Evolutionary conservation across 169 alveolate genomes (phyloP).

Genomic region (Plasmodium knowlesi): DNA sequence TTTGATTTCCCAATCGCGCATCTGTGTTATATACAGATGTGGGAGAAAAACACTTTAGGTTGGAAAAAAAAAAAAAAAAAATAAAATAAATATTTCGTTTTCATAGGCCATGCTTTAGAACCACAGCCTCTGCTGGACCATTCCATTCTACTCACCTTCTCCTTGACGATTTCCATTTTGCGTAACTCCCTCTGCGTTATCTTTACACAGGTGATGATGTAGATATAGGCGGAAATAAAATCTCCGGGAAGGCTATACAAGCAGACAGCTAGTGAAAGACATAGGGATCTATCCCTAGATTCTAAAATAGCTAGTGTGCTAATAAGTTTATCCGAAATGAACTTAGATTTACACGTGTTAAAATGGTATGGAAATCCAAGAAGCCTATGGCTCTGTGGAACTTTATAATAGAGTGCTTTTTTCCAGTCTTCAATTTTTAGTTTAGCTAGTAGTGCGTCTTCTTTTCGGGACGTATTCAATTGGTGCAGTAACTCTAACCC

Average conservation of each 20-base stretch:
- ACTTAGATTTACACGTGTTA: slow-evolving; percentile 52
- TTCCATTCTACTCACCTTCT: slow-evolving; percentile 13
- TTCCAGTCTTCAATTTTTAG: slow-evolving; percentile 88
- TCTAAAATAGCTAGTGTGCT: slow-evolving; percentile 64
- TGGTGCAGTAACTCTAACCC: slow-evolving; percentile 85
- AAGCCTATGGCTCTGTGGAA: slow-evolving; percentile 85
- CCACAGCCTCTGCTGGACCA: background rate
- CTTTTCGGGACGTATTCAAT: slow-evolving; percentile 82
- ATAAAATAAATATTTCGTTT: no score
- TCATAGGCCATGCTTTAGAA: background rate
- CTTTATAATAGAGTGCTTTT: slow-evolving; percentile 81
- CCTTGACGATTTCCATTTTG: slow-evolving; percentile 33
- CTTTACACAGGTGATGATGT: slow-evolving; percentile 61
- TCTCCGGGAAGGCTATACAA: slow-evolving; percentile 65
- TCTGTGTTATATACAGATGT: background rate
- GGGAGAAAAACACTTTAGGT: background rate
- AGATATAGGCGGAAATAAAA: slow-evolving; percentile 36
- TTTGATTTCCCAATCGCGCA: background rate
- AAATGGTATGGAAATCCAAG: slow-evolving; percentile 77
- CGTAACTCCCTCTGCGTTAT: slow-evolving; percentile 50
- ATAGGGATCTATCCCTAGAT: slow-evolving; percentile 57
- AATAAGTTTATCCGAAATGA: slow-evolving; percentile 64
- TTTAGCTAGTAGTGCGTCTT: slow-evolving; percentile 77
- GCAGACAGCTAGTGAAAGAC: slow-evolving; percentile 72
- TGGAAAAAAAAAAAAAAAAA: background rate